These are phyloP conservation scores for Aureobasidium sp. DNA, from an alignment of 2,329 filamentous ascomycete species.

Conservation along the genomic window DNA sequence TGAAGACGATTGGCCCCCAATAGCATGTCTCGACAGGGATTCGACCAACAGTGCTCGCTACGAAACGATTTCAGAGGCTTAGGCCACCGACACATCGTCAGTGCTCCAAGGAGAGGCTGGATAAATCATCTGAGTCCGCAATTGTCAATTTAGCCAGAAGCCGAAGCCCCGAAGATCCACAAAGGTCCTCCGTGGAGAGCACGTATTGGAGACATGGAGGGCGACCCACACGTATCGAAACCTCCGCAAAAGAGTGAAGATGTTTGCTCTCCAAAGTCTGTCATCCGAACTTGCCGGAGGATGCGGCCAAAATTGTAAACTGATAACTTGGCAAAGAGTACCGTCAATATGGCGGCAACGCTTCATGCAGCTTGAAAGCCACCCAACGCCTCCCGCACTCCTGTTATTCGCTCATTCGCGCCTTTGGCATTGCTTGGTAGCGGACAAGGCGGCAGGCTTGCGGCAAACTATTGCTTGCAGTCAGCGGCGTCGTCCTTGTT, in stretches of 20 bases:
- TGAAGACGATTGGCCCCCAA: background rate
- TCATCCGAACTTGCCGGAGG: background rate
- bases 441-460: background rate
- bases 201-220: background rate
- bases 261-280: background rate
- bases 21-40: background rate
- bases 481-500: background rate
- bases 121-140: background rate
- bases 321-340: background rate
- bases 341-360: background rate
- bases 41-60: background rate
- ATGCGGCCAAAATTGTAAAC: background rate
- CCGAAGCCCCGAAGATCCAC: background rate
- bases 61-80: background rate
- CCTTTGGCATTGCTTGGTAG: slow-evolving; percentile 10
- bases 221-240: background rate
- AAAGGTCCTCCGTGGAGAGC: background rate
- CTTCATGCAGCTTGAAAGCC: slow-evolving; percentile 10
- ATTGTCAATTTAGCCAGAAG: slow-evolving; percentile 8
- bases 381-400: background rate
- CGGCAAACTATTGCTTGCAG: background rate
- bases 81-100: background rate
- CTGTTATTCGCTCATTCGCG: background rate
- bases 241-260: background rate
- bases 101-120: background rate